Conservation (phyloP, 2,329 filamentous ascomycete species). For the Didymella pinodella region DNA sequence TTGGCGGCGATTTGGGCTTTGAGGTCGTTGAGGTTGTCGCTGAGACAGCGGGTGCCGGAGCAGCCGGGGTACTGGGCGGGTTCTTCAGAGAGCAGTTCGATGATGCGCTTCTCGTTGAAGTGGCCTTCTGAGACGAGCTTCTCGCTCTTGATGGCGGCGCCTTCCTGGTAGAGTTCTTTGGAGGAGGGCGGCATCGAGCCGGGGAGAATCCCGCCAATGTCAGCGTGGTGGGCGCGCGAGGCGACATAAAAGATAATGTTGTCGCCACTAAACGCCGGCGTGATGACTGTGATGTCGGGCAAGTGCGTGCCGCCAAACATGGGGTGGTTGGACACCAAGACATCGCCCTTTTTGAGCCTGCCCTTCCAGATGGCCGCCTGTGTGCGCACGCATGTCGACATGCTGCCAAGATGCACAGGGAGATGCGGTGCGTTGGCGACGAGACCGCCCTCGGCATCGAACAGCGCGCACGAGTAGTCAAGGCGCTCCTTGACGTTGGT, state of each 20-base stretch:
- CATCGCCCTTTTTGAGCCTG: conserved; percentile 79
- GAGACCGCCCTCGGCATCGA: conserved; percentile 76
- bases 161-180: conserved; percentile 65
- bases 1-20: conserved; percentile 89
- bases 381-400: conserved; percentile 83
- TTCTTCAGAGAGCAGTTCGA: conserved; percentile 73
- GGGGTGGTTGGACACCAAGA: conserved; percentile 84
- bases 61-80: conserved; percentile 79
- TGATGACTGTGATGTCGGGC: conserved; percentile 82
- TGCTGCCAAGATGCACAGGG: conserved; percentile 81
- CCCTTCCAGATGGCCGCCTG: conserved; percentile 83
- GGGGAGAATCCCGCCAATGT: conserved; percentile 83
- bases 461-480: conserved; percentile 84
- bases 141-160: conserved; percentile 63
- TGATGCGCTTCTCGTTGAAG: conserved; percentile 80
- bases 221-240: conserved; percentile 80
- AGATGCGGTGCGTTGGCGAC: conserved; percentile 84
- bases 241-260: conserved; percentile 84
- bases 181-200: conserved; percentile 84
- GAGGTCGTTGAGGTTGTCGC: conserved; percentile 85
- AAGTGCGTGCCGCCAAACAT: conserved; percentile 85
- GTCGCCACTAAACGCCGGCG: conserved; percentile 77
- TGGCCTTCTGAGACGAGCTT: conserved; percentile 78
- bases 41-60: conserved; percentile 78
- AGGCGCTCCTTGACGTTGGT: conserved; percentile 84